Conservation (phyloP, 345 rosid genomes). For the Euphorbia lathyris region DNA sequence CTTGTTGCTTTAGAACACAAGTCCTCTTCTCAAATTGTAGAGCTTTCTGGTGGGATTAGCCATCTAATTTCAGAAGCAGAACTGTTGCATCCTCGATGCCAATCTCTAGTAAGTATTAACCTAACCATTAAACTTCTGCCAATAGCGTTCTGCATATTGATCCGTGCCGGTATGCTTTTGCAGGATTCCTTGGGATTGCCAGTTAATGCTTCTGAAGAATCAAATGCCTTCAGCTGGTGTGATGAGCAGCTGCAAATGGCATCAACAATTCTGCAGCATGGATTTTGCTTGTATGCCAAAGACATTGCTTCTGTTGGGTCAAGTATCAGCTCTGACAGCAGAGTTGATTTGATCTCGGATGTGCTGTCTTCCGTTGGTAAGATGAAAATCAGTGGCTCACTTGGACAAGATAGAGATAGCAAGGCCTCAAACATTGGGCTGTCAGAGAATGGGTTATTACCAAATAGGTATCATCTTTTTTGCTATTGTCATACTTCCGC, state of each 20-base stretch:
- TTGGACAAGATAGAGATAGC: slow-evolving; percentile 26
- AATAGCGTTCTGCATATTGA: slow-evolving; percentile 5
- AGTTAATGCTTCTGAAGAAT: slow-evolving; percentile 35
- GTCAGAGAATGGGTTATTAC: slow-evolving; percentile 20
- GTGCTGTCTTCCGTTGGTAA: slow-evolving; percentile 28
- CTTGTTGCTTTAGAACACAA: slow-evolving; percentile 48
- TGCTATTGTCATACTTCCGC: background rate
- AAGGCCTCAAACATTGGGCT: slow-evolving; percentile 26
- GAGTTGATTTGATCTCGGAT: slow-evolving; percentile 32
- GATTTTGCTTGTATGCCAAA: slow-evolving; percentile 54
- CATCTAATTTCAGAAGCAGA: slow-evolving; percentile 76
- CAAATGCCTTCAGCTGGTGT: slow-evolving; percentile 38
- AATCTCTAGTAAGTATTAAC: slow-evolving; percentile 35
- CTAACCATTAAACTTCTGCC: background rate
- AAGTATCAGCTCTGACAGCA: slow-evolving; percentile 24
- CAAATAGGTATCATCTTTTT: slow-evolving; percentile 33
- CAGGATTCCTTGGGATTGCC: slow-evolving; percentile 55
- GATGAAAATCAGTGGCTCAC: slow-evolving; percentile 31
- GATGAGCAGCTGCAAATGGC: slow-evolving; percentile 56
- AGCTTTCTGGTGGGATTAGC: slow-evolving; percentile 51
- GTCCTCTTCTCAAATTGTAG: slow-evolving; percentile 44
- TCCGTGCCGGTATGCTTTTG: slow-evolving; percentile 21
- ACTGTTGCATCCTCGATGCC: slow-evolving; percentile 47
- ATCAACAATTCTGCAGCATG: slow-evolving; percentile 50
- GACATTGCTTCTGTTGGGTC: slow-evolving; percentile 38